Evolutionary conservation across 1,284 basidiomycete genomes (phyloP), one percentile per base, ranked within the genome.

Genomic region (Rhodotorula sp.): DNA sequence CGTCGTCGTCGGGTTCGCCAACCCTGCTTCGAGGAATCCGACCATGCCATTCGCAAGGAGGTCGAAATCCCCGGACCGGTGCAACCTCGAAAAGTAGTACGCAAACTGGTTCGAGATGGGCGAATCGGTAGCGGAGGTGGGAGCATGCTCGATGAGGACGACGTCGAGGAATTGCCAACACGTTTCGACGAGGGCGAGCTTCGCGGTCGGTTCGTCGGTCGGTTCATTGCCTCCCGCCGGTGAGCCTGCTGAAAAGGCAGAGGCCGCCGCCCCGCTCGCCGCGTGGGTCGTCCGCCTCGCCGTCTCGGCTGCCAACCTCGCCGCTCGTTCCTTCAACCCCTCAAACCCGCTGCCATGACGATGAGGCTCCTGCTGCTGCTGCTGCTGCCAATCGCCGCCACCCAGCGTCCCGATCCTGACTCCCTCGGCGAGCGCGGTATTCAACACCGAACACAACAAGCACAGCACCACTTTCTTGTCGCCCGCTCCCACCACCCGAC

Each of bases 51-150:
- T 84, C 21, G 92, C 79, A 66, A 97, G 85, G 80, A 94, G 94
- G 38, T 86, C 83, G 78, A 95, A 92, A 80, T 97, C 94, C 80
- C 89, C 88, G 14, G 87, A 86, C 10, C 93, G 89, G 82, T 97
- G 94, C 78, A 97, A 81, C 81, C 95, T 95, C 67, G 91, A 89
- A 62, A 95, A 81, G 80, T 94, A 95, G 81, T 91, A 93, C 66
- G 91, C 85, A 80, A 95, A 97, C 16, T 91, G 87, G 80, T 28
- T 31, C 23, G 15, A 21, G 16, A 21, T 18, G n/a, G n/a, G n/a
- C n/a, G n/a, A n/a, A n/a, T 28, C 31, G n/a, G 7, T 31, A 6
- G 19, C 43, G 0, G 60, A 21, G 8, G 60, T n/a, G 52, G 5
- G 23, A 1, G 72, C 68, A 18, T 76, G 73, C 31, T 71, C 56